These are phyloP conservation scores for Gnomoniopsis sp. DNA, from an alignment of 2,329 filamentous ascomycete species.

Conservation along the genomic window DNA sequence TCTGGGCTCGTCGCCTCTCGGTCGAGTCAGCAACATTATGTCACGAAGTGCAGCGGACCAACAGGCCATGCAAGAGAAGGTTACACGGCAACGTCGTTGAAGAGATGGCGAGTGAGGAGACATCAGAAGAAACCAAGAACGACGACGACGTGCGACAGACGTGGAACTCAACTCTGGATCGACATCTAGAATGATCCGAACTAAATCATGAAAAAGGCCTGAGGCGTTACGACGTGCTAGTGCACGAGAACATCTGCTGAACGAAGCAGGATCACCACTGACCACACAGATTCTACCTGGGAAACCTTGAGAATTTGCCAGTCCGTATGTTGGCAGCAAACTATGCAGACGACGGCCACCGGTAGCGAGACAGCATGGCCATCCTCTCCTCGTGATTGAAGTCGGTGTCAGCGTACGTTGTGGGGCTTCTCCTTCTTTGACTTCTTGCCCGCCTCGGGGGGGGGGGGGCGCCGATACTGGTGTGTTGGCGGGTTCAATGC, in stretches of 20 bases:
- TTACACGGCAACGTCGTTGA: neutral
- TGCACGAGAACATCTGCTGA: neutral
- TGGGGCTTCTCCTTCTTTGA: slow-evolving; percentile 62
- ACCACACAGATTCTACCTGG: neutral
- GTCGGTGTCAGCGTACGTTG: slow-evolving; percentile 80
- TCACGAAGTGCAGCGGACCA: no score
- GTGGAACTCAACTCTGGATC: neutral
- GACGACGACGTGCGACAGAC: neutral
- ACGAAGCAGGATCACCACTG: neutral
- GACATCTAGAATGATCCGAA: neutral
- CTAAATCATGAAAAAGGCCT: neutral
- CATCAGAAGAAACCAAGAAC: neutral
- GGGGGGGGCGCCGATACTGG: slow-evolving; percentile 25
- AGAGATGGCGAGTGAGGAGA: neutral
- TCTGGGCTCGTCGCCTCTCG: no score
- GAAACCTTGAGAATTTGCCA: slow-evolving; percentile 3
- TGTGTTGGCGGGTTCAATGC: slow-evolving; percentile 46
- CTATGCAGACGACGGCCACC: slow-evolving; percentile 35
- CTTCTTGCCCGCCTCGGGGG: slow-evolving; percentile 47
- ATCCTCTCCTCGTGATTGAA: slow-evolving; percentile 87
- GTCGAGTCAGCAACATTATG: no score
- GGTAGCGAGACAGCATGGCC: slow-evolving; percentile 74
- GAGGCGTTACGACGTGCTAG: neutral
- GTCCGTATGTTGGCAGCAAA: neutral
- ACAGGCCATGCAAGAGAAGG: no score